These are phyloP conservation scores for Rubia tinctorum DNA, from an alignment of 305 asterid species.

Conservation along the genomic window DNA sequence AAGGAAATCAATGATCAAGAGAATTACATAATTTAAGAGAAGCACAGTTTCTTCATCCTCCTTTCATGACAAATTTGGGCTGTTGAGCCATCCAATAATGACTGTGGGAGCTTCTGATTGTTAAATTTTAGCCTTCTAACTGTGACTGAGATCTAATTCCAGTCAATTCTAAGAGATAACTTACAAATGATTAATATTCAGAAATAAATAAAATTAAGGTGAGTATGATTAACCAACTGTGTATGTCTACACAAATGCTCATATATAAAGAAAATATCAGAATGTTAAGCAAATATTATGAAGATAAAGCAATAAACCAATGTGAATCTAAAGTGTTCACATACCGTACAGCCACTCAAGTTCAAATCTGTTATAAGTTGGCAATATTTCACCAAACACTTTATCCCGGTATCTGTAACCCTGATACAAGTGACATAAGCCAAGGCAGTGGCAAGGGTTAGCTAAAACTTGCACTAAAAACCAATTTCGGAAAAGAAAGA, in stretches of 20 bases:
- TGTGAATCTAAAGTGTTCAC: conserved; percentile 7
- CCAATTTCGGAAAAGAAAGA: neutral
- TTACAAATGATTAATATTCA: neutral
- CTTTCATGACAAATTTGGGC: neutral
- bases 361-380: conserved; percentile 63
- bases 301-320: neutral
- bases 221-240: conserved; percentile 2
- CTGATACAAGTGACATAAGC: conserved; percentile 37
- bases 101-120: conserved; percentile 8
- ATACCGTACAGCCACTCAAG: conserved; percentile 96
- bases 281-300: neutral
- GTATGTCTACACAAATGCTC: neutral
- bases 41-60: neutral
- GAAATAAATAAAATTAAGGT: neutral
- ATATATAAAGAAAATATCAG: neutral
- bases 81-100: neutral
- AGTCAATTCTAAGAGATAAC: neutral
- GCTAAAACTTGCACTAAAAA: neutral
- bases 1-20: neutral
- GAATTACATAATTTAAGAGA: neutral
- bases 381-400: conserved; percentile 71
- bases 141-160: conserved; percentile 1
- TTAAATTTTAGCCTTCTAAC: neutral
- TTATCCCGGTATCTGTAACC: conserved; percentile 74
- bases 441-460: neutral